Evolutionary conservation across 2,329 filamentous ascomycete species (phyloP).

Genomic region (Ustulina deusta): DNA sequence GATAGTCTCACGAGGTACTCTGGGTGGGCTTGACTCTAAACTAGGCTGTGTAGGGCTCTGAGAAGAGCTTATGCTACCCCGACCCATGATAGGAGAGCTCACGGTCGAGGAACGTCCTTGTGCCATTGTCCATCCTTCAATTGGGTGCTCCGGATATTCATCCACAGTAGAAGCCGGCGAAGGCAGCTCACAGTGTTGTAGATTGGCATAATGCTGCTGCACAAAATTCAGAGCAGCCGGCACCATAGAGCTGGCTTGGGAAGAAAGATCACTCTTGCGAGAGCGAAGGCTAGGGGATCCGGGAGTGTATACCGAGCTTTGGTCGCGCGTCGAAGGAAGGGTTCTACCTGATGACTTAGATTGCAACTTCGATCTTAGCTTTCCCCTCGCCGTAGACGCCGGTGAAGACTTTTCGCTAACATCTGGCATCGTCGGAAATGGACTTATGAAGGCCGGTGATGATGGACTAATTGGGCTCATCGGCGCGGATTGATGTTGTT

Average conservation of each 20-base stretch:
- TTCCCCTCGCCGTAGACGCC: slow-evolving; percentile 58
- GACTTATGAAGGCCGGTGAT: slow-evolving; percentile 66
- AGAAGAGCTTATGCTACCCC: slow-evolving; percentile 66
- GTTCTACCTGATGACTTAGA: slow-evolving; percentile 64
- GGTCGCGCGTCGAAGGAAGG: slow-evolving; percentile 61
- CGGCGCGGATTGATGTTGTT: slow-evolving; percentile 60
- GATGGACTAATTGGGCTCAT: slow-evolving; percentile 65
- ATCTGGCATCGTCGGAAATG: slow-evolving; percentile 61
- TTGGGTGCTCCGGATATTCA: slow-evolving; percentile 67
- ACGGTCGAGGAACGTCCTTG: slow-evolving; percentile 70
- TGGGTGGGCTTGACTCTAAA: slow-evolving; percentile 62
- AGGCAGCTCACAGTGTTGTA: slow-evolving; percentile 67
- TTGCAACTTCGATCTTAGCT: slow-evolving; percentile 55
- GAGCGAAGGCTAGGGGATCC: slow-evolving; percentile 72
- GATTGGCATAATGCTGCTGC: slow-evolving; percentile 63
- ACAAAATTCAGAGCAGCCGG: slow-evolving; percentile 56
- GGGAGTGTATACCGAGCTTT: slow-evolving; percentile 65
- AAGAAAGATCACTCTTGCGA: slow-evolving; percentile 72
- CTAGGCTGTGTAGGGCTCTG: slow-evolving; percentile 55
- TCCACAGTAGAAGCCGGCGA: slow-evolving; percentile 66
- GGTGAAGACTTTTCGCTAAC: slow-evolving; percentile 57
- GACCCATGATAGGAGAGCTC: slow-evolving; percentile 66
- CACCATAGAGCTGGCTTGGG: slow-evolving; percentile 64
- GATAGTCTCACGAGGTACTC: slow-evolving; percentile 71
- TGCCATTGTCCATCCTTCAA: slow-evolving; percentile 71